Conservation (phyloP, 129 eudicot species). For the Pittosporum tobira region DNA sequence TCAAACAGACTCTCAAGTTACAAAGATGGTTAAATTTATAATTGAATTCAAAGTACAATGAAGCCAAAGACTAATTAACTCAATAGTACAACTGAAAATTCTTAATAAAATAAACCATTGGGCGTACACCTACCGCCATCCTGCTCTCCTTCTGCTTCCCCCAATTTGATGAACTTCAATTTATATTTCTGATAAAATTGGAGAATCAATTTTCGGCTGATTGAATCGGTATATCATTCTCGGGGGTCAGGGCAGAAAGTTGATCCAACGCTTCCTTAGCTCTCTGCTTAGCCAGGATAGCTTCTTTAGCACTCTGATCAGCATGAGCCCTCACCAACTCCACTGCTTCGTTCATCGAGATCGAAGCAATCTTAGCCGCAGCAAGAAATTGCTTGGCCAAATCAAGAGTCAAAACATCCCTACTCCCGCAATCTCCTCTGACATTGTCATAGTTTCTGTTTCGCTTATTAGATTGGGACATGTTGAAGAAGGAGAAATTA, state of each 20-base stretch:
- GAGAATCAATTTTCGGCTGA: background rate
- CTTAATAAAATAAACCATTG: too few species aligned
- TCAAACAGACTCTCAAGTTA: too few species aligned
- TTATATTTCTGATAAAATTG: too few species aligned
- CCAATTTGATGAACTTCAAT: too few species aligned
- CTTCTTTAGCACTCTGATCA: conserved; percentile 21
- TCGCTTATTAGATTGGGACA: background rate
- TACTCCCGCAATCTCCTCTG: background rate
- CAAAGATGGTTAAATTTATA: too few species aligned
- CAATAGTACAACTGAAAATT: too few species aligned
- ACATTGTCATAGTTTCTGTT: too few species aligned
- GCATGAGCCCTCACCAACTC: conserved; percentile 15
- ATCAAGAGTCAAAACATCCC: background rate
- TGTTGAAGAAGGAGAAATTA: conserved; percentile 14
- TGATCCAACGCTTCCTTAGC: conserved; percentile 26
- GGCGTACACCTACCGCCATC: too few species aligned
- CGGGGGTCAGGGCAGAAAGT: background rate
- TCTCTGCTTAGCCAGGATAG: conserved; percentile 15
- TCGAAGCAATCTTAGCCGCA: conserved; percentile 22
- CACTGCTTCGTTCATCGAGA: conserved; percentile 15
- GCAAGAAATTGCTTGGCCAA: conserved; percentile 14
- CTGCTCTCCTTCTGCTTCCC: too few species aligned
- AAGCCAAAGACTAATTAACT: too few species aligned
- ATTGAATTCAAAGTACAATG: too few species aligned
- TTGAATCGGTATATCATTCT: background rate